Evolutionary conservation across 495 filamentous ascomycete species (phyloP).

Genomic region (Podospora appendiculata): DNA sequence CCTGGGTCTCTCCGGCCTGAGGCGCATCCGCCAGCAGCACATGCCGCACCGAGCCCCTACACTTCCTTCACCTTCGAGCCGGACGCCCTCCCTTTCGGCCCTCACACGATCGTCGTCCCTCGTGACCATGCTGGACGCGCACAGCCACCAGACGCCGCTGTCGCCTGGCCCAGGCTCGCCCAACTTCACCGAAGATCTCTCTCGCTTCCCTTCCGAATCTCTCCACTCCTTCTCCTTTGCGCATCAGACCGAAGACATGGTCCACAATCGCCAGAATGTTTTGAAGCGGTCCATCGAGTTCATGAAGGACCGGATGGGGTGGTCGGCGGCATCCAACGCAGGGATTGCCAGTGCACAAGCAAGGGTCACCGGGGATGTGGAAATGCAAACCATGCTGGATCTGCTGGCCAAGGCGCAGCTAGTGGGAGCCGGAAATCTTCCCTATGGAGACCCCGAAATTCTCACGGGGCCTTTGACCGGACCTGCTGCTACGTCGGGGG

Average conservation of each 20-base stretch:
- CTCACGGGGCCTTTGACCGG: constrained; percentile 54
- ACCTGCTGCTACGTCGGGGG: constrained; percentile 55
- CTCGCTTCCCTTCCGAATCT: constrained; percentile 89
- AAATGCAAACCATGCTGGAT: constrained; percentile 87
- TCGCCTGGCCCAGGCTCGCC: constrained; percentile 58
- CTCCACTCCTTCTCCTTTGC: constrained; percentile 98
- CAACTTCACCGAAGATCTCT: constrained; percentile 78
- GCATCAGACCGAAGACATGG: constrained; percentile 83
- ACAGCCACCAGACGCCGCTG: constrained; percentile 33
- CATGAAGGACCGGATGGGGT: constrained; percentile 89
- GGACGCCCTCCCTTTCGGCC: constrained; percentile 50
- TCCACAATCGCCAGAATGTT: constrained; percentile 87
- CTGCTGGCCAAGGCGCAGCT: constrained; percentile 72
- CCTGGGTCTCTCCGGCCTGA: constrained; percentile 64
- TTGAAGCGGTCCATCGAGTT: constrained; percentile 94
- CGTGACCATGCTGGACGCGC: constrained; percentile 39
- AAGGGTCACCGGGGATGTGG: constrained; percentile 70
- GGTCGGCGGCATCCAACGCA: constrained; percentile 46
- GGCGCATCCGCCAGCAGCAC: constrained; percentile 83
- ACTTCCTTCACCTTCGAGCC: constrained; percentile 51
- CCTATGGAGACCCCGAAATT: constrained; percentile 33
- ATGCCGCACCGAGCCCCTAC: constrained; percentile 57
- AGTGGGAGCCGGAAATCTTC: constrained; percentile 48
- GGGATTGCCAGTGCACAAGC: constrained; percentile 72
- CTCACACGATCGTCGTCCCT: constrained; percentile 58